phyloP scores from a whole-genome alignment of 768 basidiomycete genomes.

The Leucogyrophana mollusca region DNA sequence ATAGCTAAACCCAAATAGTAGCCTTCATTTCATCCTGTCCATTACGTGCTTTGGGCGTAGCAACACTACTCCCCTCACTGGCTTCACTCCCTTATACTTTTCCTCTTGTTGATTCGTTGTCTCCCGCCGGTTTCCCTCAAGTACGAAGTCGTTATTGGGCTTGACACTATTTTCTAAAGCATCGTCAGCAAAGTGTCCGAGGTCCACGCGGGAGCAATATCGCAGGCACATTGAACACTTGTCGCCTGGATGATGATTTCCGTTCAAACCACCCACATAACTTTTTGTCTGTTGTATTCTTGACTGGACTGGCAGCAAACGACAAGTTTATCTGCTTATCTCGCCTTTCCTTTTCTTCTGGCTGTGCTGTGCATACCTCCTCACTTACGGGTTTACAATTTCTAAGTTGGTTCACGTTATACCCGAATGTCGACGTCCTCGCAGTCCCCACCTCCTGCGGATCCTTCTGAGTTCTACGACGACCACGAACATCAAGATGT shows the following conservation, averaged over 20 bases:
- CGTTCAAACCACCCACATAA: slow-evolving; percentile 5
- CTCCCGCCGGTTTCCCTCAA: no score
- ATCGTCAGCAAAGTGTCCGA: slow-evolving; percentile 11
- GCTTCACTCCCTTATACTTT: no score
- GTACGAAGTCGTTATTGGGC: no score
- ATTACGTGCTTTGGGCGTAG: no score
- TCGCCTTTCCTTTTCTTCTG: slow-evolving; percentile 10
- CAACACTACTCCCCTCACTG: no score
- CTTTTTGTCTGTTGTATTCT: slow-evolving; percentile 10
- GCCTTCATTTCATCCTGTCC: no score
- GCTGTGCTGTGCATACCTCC: slow-evolving; percentile 1
- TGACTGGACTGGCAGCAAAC: slow-evolving; percentile 9
- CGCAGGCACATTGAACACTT: background rate
- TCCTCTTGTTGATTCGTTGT: no score
- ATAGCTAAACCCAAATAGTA: no score
- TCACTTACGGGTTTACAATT: no score
- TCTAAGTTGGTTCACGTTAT: slow-evolving; percentile 1
- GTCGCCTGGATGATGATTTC: slow-evolving; percentile 2
- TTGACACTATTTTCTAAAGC: no score
- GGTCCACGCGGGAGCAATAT: slow-evolving; percentile 11
- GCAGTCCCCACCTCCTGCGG: slow-evolving; percentile 11
- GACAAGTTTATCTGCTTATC: slow-evolving; percentile 13
- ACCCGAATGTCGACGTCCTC: slow-evolving; percentile 19
- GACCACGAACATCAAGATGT: background rate
- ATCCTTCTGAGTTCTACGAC: slow-evolving; percentile 17